phyloP scores from a whole-genome alignment of 2,329 filamentous ascomycete genomes.

The Gliomastix tumulicola region DNA sequence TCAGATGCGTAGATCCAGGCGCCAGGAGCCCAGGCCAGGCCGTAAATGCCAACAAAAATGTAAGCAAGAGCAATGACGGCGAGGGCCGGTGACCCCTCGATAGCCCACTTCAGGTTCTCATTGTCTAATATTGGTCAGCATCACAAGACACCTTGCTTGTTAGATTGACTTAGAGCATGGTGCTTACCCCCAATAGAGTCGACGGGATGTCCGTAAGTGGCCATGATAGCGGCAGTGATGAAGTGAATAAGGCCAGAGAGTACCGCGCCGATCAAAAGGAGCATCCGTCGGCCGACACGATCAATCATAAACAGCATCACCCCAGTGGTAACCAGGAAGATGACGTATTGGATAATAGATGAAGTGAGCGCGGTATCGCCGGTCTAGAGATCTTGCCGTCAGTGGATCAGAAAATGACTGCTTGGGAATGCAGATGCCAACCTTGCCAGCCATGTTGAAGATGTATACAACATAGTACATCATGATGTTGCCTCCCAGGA shows the following conservation, averaged over 20 bases:
- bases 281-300: conserved; percentile 35
- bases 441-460: conserved; percentile 52
- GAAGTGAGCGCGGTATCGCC: conserved; percentile 34
- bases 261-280: conserved; percentile 38
- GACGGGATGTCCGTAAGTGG: conserved; percentile 34
- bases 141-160: no score
- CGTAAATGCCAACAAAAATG: conserved; percentile 29
- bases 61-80: conserved; percentile 44
- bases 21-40: conserved; percentile 22
- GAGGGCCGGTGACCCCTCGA: conserved; percentile 35
- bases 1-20: conserved; percentile 11
- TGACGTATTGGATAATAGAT: conserved; percentile 47
- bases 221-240: conserved; percentile 41
- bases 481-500: conserved; percentile 46
- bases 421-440: no score
- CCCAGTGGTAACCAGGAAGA: conserved; percentile 46
- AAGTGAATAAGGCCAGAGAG: conserved; percentile 39
- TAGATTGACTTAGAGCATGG: no score
- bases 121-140: conserved; percentile 22
- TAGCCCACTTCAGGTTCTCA: conserved; percentile 35
- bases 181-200: conserved; percentile 25
- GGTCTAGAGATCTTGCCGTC: conserved; percentile 6
- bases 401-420: neutral
- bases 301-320: conserved; percentile 42
- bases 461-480: conserved; percentile 57